Evolutionary conservation across 306 rosid species (phyloP).

Genomic region (Trichosanthes cucumerina): DNA sequence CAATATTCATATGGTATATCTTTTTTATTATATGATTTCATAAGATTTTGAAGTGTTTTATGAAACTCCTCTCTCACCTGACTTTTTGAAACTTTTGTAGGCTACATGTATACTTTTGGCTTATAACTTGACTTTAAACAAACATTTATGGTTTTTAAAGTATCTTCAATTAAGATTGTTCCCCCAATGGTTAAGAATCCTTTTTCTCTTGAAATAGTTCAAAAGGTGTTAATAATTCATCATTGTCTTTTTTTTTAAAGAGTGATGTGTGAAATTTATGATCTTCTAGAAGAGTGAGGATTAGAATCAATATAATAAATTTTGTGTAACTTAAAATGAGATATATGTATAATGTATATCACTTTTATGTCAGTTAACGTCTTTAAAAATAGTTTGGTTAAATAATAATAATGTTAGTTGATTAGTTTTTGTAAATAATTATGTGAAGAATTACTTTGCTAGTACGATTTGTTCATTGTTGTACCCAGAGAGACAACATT

Average conservation of each 20-base stretch:
- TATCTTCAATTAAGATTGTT: constrained; percentile 2
- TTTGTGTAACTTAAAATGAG: background rate
- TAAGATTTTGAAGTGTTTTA: background rate
- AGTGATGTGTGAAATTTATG: background rate
- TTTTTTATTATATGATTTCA: background rate
- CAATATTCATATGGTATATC: background rate
- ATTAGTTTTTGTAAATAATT: background rate
- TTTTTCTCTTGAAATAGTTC: background rate
- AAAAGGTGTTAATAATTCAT: background rate
- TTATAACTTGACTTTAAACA: background rate
- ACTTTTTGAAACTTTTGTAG: background rate
- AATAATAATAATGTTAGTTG: background rate
- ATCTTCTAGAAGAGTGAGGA: background rate
- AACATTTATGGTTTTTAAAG: background rate
- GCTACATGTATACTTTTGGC: background rate
- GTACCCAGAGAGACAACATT: background rate
- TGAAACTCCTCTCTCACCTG: background rate
- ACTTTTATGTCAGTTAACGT: background rate
- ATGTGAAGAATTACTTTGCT: background rate
- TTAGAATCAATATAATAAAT: background rate
- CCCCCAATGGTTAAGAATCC: background rate
- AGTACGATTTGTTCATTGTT: background rate
- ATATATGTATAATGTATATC: background rate
- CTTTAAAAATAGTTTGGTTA: background rate
- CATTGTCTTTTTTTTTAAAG: background rate